A percentile compares a stretch with the other conserved stretches of the same genome.
These are phyloP conservation scores for Elongisporangium prolatum DNA, from an alignment of 352 stramenopile species.

Conservation along the genomic window DNA sequence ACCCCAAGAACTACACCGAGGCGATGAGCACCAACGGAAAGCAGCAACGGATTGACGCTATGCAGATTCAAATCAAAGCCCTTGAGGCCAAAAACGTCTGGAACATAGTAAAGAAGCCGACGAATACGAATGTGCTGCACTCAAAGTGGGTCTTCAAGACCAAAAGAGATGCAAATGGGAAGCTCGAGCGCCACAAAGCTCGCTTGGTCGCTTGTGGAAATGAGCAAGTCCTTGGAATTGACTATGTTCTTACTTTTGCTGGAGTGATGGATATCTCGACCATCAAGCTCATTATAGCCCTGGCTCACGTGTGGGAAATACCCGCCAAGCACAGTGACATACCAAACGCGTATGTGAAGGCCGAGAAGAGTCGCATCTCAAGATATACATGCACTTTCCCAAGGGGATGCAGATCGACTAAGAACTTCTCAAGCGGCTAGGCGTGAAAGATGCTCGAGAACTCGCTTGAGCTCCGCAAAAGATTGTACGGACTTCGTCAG, in stretches of 20 bases:
- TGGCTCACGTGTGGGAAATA: conserved; percentile 14
- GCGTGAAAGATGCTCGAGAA: conserved; percentile 11
- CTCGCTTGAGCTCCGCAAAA: conserved; percentile 12
- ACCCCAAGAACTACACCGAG: conserved; percentile 14
- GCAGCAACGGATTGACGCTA: conserved; percentile 5
- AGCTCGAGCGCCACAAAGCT: conserved; percentile 15
- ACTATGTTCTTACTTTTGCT: conserved; percentile 17
- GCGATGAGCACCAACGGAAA: conserved; percentile 1
- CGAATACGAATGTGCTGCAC: conserved; percentile 8
- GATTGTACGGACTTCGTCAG: conserved; percentile 28
- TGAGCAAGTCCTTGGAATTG: conserved; percentile 12
- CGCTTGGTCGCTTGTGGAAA: conserved; percentile 17
- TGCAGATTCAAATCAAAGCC: conserved; percentile 2
- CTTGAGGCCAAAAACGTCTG: conserved; percentile 12
- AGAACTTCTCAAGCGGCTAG: conserved; percentile 6
- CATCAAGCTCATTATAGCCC: conserved; percentile 12
- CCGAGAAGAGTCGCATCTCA: conserved; percentile 9
- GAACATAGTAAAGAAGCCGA: background rate
- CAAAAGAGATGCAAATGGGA: conserved; percentile 8
- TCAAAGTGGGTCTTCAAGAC: conserved; percentile 26
- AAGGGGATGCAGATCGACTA: conserved; percentile 11
- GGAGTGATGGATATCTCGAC: conserved; percentile 23
- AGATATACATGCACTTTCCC: conserved; percentile 17
- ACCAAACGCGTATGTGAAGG: conserved; percentile 30
- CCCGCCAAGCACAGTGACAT: conserved; percentile 21